Conservation (phyloP, 2,329 filamentous ascomycete species). For the Arthrinium puccinioides region DNA sequence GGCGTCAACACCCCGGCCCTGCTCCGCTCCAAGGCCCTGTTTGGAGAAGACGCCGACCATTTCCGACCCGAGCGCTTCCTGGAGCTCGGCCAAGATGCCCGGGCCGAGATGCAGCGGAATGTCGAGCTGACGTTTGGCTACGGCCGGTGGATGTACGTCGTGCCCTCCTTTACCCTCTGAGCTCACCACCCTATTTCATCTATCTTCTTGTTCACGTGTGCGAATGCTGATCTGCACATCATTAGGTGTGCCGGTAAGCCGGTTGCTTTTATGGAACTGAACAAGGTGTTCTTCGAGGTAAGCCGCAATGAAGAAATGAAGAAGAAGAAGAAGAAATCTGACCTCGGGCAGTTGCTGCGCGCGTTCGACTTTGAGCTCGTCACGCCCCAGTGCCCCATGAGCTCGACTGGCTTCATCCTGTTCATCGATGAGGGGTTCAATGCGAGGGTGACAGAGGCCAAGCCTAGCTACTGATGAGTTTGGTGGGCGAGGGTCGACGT, state of each 20-base stretch:
- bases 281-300: constrained; percentile 36
- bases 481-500: no score
- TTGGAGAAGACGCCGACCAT: constrained; percentile 27
- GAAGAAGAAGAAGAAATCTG: background rate
- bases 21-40: constrained; percentile 20
- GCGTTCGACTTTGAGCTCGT: constrained; percentile 22
- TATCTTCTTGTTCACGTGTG: no score
- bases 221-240: no score
- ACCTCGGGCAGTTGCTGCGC: constrained; percentile 9
- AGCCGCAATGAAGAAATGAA: constrained; percentile 8
- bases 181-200: no score
- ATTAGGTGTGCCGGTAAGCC: constrained; percentile 23
- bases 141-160: constrained; percentile 31
- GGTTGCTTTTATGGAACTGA: constrained; percentile 33
- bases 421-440: constrained; percentile 17
- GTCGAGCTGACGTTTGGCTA: constrained; percentile 31
- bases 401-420: constrained; percentile 11
- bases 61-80: constrained; percentile 40
- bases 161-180: no score
- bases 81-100: constrained; percentile 20
- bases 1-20: constrained; percentile 27
- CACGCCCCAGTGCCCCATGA: constrained; percentile 13
- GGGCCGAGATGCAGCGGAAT: constrained; percentile 23
- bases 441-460: constrained; percentile 15
- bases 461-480: no score